Evolutionary conservation across 306 rosid genomes (phyloP).

Genomic region (Fragaria vesca): DNA sequence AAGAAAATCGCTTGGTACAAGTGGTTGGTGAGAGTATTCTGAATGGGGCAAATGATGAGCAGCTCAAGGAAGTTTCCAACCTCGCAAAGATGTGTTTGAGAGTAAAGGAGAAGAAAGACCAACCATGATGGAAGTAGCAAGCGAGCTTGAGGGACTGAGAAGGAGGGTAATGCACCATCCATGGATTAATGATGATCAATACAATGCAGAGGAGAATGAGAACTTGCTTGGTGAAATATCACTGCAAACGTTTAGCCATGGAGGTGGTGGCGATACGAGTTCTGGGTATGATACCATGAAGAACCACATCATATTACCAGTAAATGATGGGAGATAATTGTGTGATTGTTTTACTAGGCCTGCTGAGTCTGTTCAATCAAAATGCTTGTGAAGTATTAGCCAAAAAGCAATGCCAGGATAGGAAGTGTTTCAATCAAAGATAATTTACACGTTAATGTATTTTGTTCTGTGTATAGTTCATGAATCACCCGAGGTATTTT

Average conservation of each 20-base stretch:
- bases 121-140: slow-evolving; percentile 53
- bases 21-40: too few relatives aligned
- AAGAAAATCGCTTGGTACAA: too few relatives aligned
- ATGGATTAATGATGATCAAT: background rate
- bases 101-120: too few relatives aligned
- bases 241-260: background rate
- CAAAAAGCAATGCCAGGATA: background rate
- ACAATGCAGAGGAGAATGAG: slow-evolving; percentile 16
- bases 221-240: slow-evolving; percentile 6
- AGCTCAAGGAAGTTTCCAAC: too few relatives aligned
- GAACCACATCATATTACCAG: background rate
- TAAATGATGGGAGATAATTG: slow-evolving; percentile 7
- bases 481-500: background rate
- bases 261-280: background rate
- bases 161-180: slow-evolving; percentile 13
- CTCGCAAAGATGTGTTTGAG: too few relatives aligned
- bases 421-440: background rate
- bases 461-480: background rate
- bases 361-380: background rate
- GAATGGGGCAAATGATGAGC: too few relatives aligned
- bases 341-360: background rate
- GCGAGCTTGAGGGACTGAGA: slow-evolving; percentile 40
- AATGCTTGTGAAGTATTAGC: background rate
- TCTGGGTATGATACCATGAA: background rate
- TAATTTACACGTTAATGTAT: background rate